Evolutionary conservation across 2,329 filamentous ascomycete genomes (phyloP), one percentile per base, ranked within the genome.

Genomic region (Penicillium sp.): DNA sequence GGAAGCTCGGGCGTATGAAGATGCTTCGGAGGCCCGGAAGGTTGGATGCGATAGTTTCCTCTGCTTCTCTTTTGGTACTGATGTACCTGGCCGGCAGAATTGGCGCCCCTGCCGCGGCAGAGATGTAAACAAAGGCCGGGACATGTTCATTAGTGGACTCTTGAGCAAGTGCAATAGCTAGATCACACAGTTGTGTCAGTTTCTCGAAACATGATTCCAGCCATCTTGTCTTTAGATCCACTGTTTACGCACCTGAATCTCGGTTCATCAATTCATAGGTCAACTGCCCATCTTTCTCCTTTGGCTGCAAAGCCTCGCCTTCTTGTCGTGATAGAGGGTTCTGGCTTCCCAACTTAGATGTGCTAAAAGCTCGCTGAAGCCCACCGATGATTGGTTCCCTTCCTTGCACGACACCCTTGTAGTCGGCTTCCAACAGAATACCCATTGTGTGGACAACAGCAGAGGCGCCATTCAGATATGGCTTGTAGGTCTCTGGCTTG

Each of bases 241-340:
- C 19, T 44, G 29, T n/a, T n/a, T 46, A 67, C 69, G 30, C 67
- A 82, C 81, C 80, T 40, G 82, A 82, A 76, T 97, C 93, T 53
- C 94, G 84, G 76, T 99, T 99, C 91, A 99, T 97, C 57, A 91
- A 81, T 78, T 97, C 94, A 77, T 99, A 99, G 16, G 93, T 97
- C 66, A 96, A 80, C 74, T 94, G 89, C 26, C 86, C 86, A 63
- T 86, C 85, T 42, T 78, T 82, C 71, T 89, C 86, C 48, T 85
- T 79, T 1, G 86, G 82, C 61, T 81, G 80, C 61, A 92, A 80
- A 57, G 83, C 80, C 58, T 83, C 82, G 45, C 81, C 84, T 39
- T 79, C 72, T 47, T 78, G 77, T 49, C 82, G 80, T 57, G 87
- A 81, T 16, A 95, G 78, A 2, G 90, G 90, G 70, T 95, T 89